phyloP scores from a whole-genome alignment of 768 basidiomycete genomes.

The Nidularia pulvinata region DNA sequence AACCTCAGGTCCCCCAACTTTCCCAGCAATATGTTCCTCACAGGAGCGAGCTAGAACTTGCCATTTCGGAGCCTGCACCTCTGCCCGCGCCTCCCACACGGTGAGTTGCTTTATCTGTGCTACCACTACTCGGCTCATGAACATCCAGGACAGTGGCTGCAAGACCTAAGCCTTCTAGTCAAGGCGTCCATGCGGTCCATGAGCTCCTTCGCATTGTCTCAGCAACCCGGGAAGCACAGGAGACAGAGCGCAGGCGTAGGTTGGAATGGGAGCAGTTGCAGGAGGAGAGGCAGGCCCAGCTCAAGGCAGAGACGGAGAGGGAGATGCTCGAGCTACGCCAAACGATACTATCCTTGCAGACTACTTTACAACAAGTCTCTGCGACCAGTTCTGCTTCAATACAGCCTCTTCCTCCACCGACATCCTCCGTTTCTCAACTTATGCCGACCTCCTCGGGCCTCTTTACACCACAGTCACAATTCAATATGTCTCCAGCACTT shows the following conservation, averaged over 20 bases:
- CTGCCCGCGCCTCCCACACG: slow-evolving; percentile 28
- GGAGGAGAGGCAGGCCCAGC: slow-evolving; percentile 54
- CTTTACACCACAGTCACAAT: slow-evolving; percentile 28
- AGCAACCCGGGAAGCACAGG: slow-evolving; percentile 59
- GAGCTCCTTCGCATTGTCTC: slow-evolving; percentile 60
- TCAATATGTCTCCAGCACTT: slow-evolving; percentile 22
- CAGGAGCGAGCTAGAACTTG: slow-evolving; percentile 65
- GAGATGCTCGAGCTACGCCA: slow-evolving; percentile 33
- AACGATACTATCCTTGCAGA: slow-evolving; percentile 16
- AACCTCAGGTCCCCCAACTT: slow-evolving; percentile 15
- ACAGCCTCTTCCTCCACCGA: slow-evolving; percentile 6
- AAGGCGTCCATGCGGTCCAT: slow-evolving; percentile 46
- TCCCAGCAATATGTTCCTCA: slow-evolving; percentile 48
- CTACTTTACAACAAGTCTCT: slow-evolving; percentile 1
- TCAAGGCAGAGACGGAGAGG: slow-evolving; percentile 59
- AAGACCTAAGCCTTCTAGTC: slow-evolving; percentile 22
- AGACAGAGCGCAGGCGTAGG: slow-evolving; percentile 58
- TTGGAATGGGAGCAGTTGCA: slow-evolving; percentile 71
- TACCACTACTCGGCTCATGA: neutral
- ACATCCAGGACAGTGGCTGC: neutral
- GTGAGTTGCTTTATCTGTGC: slow-evolving; percentile 21
- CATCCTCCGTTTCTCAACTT: too few species aligned
- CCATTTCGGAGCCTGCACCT: slow-evolving; percentile 44
- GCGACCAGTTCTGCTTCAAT: slow-evolving; percentile 3
- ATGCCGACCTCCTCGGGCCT: slow-evolving; percentile 7